Evolutionary conservation across 1,284 basidiomycete genomes (phyloP).

Genomic region (Cryptococcus sp.): DNA sequence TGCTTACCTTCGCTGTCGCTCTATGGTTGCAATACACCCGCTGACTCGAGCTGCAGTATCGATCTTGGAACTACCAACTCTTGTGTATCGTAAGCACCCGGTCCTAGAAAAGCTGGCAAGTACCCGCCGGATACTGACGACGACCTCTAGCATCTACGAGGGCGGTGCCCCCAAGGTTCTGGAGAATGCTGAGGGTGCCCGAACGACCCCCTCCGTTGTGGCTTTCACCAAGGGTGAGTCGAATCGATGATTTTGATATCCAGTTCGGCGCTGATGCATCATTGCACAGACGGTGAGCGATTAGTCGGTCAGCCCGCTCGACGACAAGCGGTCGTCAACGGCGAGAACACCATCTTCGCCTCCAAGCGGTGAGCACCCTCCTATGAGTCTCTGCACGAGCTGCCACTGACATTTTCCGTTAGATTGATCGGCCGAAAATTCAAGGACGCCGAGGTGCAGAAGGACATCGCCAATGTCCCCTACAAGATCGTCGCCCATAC

Average conservation of each 20-base stretch:
- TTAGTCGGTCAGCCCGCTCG: slow-evolving; percentile 95
- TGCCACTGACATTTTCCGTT: neutral
- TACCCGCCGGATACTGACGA: neutral
- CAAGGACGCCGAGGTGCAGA: slow-evolving; percentile 87
- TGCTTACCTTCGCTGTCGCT: neutral
- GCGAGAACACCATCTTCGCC: slow-evolving; percentile 88
- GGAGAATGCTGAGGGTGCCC: slow-evolving; percentile 95
- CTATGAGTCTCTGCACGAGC: too few species aligned
- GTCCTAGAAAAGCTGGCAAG: neutral
- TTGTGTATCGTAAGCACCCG: slow-evolving; percentile 63
- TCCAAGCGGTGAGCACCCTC: slow-evolving; percentile 84
- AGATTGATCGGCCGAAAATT: slow-evolving; percentile 87
- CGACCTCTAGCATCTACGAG: slow-evolving; percentile 68
- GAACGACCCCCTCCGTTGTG: slow-evolving; percentile 96
- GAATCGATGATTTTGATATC: neutral
- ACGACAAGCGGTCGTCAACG: slow-evolving; percentile 95
- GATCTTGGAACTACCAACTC: slow-evolving; percentile 65
- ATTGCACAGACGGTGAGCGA: slow-evolving; percentile 65
- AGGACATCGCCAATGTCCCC: slow-evolving; percentile 65
- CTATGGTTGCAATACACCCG: neutral
- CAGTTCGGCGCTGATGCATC: neutral
- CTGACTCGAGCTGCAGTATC: slow-evolving; percentile 39
- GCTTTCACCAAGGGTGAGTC: slow-evolving; percentile 86
- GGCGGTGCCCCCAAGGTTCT: slow-evolving; percentile 91
- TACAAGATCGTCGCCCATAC: slow-evolving; percentile 71